phyloP scores from a whole-genome alignment of 495 filamentous ascomycete species.

The Lineolata rhizophorae region DNA sequence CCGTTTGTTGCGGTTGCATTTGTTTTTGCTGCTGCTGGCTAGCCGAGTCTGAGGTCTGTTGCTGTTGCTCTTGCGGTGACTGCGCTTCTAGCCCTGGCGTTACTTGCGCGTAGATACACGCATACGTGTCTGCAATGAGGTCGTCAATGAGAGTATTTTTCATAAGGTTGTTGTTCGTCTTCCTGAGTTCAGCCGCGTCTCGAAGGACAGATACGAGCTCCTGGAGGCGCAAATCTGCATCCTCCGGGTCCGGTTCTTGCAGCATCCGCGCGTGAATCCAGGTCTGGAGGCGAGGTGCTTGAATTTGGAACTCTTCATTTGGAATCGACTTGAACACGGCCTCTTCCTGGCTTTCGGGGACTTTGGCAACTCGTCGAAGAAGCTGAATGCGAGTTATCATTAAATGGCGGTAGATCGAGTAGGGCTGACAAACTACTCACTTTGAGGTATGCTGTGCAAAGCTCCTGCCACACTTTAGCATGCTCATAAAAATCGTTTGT shows the following conservation, averaged over 20 bases:
- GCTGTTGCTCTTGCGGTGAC: conserved; percentile 20
- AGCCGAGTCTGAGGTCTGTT: conserved; percentile 1
- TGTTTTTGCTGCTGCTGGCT: conserved; percentile 5
- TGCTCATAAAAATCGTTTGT: conserved; percentile 72
- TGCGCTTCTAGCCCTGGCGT: conserved; percentile 4
- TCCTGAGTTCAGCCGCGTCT: conserved; percentile 77
- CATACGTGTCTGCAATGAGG: conserved; percentile 70
- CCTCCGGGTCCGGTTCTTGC: conserved; percentile 22
- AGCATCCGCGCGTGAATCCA: conserved; percentile 24
- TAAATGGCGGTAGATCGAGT: not conserved
- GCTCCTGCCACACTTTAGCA: conserved; percentile 59
- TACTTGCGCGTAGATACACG: conserved; percentile 38
- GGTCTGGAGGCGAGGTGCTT: conserved; percentile 29
- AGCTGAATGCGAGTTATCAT: conserved; percentile 18
- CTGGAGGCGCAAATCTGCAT: too few species aligned
- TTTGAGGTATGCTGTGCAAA: conserved; percentile 49
- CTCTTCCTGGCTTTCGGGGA: conserved; percentile 48
- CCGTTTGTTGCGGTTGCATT: conserved; percentile 5
- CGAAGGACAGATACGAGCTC: too few species aligned
- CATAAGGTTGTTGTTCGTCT: conserved; percentile 66
- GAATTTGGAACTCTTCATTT: conserved; percentile 55
- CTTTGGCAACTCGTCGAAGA: conserved; percentile 42
- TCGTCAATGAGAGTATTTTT: conserved; percentile 74
- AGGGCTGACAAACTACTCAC: conserved; percentile 10
- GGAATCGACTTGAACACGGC: conserved; percentile 57